These are phyloP conservation scores for Populus simonii DNA, from an alignment of 345 rosid genomes.

Conservation along the genomic window DNA sequence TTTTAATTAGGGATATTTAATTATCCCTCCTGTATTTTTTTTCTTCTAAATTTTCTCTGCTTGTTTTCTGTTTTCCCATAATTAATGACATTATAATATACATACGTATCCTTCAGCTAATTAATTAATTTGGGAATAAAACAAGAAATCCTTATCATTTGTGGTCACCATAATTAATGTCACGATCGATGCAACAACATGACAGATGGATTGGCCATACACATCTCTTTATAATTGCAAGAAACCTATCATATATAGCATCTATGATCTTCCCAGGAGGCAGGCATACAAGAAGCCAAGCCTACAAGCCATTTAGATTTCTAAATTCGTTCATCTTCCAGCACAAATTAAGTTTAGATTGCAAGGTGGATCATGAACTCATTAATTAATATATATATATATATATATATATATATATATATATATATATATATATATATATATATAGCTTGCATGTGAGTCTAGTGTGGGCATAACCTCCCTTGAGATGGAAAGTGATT, in stretches of 20 bases:
- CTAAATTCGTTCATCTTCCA: no score
- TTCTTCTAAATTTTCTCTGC: no score
- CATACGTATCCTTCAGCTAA: no score
- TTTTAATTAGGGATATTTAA: no score
- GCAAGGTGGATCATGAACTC: background rate
- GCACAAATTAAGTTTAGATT: background rate
- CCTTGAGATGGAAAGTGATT: background rate
- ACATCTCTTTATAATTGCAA: background rate
- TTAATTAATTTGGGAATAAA: background rate
- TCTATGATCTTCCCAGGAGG: background rate
- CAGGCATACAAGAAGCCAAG: background rate
- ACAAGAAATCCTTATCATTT: background rate
- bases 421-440: no score
- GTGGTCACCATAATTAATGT: background rate
- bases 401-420: no score
- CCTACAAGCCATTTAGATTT: background rate
- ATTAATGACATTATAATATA: no score
- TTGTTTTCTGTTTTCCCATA: no score
- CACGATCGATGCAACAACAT: background rate
- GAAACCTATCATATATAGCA: background rate
- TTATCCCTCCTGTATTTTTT: no score
- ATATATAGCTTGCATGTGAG: background rate
- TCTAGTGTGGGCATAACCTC: background rate
- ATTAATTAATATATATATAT: no score
- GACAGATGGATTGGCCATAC: background rate